Evolutionary conservation across 257 asterid species (phyloP).

Genomic region (Solanum sparsipilum): DNA sequence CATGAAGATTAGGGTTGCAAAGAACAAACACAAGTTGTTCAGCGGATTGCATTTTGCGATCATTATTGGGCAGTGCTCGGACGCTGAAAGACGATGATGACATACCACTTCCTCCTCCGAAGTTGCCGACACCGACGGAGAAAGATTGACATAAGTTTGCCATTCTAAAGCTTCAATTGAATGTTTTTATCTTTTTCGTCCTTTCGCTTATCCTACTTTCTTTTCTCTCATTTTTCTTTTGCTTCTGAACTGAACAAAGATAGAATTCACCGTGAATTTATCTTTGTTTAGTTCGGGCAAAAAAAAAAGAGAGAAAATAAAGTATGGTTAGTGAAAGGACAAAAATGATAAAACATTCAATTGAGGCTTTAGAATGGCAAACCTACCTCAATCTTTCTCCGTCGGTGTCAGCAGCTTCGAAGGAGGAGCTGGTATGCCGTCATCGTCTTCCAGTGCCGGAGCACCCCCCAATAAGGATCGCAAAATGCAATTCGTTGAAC

Average conservation of each 20-base stretch:
- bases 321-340: background rate
- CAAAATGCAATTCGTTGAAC: slow-evolving; percentile 49
- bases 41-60: background rate
- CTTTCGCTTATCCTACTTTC: background rate
- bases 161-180: background rate
- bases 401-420: slow-evolving; percentile 19
- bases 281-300: background rate
- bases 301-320: background rate
- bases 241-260: background rate
- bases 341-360: background rate
- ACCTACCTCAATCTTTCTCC: slow-evolving; percentile 22
- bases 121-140: background rate
- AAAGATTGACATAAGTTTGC: background rate
- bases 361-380: slow-evolving; percentile 14
- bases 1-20: background rate
- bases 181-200: background rate
- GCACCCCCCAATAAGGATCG: slow-evolving; percentile 33
- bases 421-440: background rate
- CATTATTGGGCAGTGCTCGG: background rate
- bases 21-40: background rate
- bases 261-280: background rate
- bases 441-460: slow-evolving; percentile 9
- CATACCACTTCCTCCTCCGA: background rate
- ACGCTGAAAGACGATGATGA: background rate
- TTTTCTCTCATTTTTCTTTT: background rate